Evolutionary conservation across 139 green algal genomes (phyloP).

Genomic region (Zygnema cylindricum): DNA sequence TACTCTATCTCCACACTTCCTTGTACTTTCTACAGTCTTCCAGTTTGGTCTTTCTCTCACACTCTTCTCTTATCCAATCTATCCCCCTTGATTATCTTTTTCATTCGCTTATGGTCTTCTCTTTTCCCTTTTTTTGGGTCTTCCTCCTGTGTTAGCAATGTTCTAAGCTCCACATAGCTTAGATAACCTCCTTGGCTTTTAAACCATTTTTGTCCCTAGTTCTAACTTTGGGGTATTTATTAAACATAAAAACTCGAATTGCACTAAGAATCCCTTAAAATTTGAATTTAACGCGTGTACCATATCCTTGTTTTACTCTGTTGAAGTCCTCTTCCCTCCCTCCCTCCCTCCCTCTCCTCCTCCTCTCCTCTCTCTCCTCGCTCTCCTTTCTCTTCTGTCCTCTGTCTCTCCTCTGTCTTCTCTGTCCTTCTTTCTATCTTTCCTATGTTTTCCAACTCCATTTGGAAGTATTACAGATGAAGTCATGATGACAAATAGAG

Average conservation of each 20-base stretch:
- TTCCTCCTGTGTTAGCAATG: too few species aligned
- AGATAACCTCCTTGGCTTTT: background rate
- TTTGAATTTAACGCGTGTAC: background rate
- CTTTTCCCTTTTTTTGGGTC: too few species aligned
- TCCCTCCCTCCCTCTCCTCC: background rate
- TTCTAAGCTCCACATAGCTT: too few species aligned
- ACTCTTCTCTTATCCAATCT: too few species aligned
- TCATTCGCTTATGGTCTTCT: too few species aligned
- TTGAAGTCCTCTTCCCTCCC: background rate
- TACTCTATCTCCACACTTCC: too few species aligned
- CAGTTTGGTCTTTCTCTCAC: background rate
- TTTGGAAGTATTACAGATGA: background rate
- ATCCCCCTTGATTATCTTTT: too few species aligned
- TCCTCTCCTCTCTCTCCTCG: background rate
- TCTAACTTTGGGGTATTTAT: background rate
- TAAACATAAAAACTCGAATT: background rate
- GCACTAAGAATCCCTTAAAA: too few species aligned
- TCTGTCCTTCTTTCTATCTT: background rate
- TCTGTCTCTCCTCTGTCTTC: background rate
- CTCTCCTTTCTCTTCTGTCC: background rate
- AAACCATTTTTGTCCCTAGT: background rate
- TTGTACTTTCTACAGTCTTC: too few species aligned
- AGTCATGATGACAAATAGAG: too few species aligned
- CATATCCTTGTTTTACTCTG: background rate
- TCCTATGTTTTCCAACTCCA: background rate